These are phyloP conservation scores for Begonia peltatifolia DNA, from an alignment of 306 rosid genomes.

Conservation along the genomic window DNA sequence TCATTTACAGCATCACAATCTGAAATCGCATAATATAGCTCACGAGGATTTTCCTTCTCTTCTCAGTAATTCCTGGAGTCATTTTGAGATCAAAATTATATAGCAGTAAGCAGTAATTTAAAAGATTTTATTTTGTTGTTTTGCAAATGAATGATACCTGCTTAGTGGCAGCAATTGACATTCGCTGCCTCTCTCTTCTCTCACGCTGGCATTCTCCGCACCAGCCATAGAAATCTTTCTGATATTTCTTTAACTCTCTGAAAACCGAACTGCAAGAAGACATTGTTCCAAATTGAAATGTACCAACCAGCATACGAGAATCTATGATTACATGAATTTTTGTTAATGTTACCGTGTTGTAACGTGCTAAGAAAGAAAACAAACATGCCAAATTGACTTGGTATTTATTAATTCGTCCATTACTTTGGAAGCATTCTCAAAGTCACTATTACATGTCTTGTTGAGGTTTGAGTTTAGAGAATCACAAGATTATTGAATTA, in stretches of 20 bases:
- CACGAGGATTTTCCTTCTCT: slow-evolving; percentile 27
- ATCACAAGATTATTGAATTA: too few relatives aligned
- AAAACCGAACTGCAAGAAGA: slow-evolving; percentile 48
- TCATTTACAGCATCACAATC: slow-evolving; percentile 27
- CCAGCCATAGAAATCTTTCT: slow-evolving; percentile 62
- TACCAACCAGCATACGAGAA: too few relatives aligned
- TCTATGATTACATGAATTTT: too few relatives aligned
- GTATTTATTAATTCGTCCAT: too few relatives aligned
- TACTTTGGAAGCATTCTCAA: too few relatives aligned
- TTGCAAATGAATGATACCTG: slow-evolving; percentile 25
- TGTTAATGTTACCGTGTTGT: too few relatives aligned
- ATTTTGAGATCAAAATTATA: slow-evolving; percentile 6
- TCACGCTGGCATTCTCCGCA: slow-evolving; percentile 78
- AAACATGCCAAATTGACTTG: too few relatives aligned
- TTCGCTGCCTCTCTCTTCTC: slow-evolving; percentile 52
- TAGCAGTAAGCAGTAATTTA: neutral
- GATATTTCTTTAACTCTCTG: slow-evolving; percentile 70
- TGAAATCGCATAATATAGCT: slow-evolving; percentile 18
- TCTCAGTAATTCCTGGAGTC: slow-evolving; percentile 50
- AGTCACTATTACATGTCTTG: too few relatives aligned
- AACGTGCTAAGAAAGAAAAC: too few relatives aligned
- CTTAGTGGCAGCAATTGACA: slow-evolving; percentile 45
- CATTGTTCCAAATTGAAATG: neutral
- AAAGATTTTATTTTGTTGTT: neutral
- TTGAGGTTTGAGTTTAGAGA: too few relatives aligned